Evolutionary conservation across 2,329 filamentous ascomycete species (phyloP).

Genomic region (Hypoxylon sp.): DNA sequence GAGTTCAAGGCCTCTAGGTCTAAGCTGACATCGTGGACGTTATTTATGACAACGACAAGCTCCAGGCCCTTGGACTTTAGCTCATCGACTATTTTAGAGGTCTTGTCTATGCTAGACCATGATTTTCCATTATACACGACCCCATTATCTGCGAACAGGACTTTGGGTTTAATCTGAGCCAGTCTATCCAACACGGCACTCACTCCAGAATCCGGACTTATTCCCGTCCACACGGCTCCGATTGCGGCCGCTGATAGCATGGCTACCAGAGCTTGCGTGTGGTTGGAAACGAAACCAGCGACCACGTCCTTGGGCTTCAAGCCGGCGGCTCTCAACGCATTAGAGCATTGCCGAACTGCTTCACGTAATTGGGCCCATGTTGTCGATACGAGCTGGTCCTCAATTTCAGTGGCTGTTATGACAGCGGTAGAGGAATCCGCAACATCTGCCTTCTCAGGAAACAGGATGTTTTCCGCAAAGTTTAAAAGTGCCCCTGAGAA

Average conservation of each 20-base stretch:
- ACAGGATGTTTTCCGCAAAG: conserved; percentile 95
- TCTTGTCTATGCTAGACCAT: conserved; percentile 85
- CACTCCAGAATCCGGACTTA: conserved; percentile 92
- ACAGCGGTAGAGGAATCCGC: conserved; percentile 76
- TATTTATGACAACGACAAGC: conserved; percentile 81
- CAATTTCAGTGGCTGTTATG: conserved; percentile 83
- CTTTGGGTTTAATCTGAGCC: conserved; percentile 84
- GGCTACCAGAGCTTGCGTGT: conserved; percentile 86
- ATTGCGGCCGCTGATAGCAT: conserved; percentile 87
- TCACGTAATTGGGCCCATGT: conserved; percentile 88
- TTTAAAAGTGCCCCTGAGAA: conserved; percentile 86
- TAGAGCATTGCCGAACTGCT: conserved; percentile 79
- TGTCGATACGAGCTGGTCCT: conserved; percentile 67
- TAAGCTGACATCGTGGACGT: conserved; percentile 63
- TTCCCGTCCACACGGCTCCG: conserved; percentile 92
- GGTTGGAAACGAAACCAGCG: conserved; percentile 89
- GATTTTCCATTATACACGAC: conserved; percentile 92
- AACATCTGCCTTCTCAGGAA: conserved; percentile 71
- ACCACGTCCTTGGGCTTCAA: conserved; percentile 71
- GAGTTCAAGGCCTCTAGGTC: conserved; percentile 60
- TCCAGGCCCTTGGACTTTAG: conserved; percentile 73
- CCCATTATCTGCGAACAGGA: conserved; percentile 90
- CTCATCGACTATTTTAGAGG: conserved; percentile 78
- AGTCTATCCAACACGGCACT: conserved; percentile 91
- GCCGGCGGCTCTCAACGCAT: conserved; percentile 76